Conservation (phyloP, 1,284 basidiomycete species). For the Leccinum cinnamomeum region DNA sequence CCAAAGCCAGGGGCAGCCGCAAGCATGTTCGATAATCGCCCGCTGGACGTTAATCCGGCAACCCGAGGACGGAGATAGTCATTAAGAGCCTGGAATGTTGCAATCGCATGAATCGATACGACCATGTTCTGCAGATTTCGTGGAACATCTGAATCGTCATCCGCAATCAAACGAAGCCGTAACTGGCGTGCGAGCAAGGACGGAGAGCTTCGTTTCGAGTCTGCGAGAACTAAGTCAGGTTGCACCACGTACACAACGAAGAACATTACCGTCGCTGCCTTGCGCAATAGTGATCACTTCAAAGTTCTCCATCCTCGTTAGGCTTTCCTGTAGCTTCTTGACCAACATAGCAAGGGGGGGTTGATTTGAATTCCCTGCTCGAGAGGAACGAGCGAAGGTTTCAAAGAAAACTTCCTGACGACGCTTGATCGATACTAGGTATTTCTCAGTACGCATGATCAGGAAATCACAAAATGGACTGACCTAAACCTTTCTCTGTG, state of each 20-base stretch:
- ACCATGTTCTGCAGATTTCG: constrained; percentile 85
- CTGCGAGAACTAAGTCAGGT: constrained; percentile 38
- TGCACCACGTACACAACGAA: constrained; percentile 2
- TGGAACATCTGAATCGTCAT: constrained; percentile 85
- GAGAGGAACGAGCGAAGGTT: constrained; percentile 61
- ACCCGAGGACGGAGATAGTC: constrained; percentile 92
- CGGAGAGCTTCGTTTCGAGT: constrained; percentile 83
- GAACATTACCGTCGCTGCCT: constrained; percentile 61
- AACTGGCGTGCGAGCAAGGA: constrained; percentile 86
- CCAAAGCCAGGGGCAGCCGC: constrained; percentile 78
- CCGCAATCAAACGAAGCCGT: constrained; percentile 83
- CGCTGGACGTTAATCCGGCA: constrained; percentile 66
- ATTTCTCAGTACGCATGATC: constrained; percentile 12
- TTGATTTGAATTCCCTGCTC: constrained; percentile 44
- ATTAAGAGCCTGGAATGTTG: constrained; percentile 92
- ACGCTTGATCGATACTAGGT: constrained; percentile 53
- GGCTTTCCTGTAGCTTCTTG: constrained; percentile 91
- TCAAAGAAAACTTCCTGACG: constrained; percentile 77
- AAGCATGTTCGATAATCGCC: constrained; percentile 84
- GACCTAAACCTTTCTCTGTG: constrained; percentile 54
- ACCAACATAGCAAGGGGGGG: constrained; percentile 81
- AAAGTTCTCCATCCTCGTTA: constrained; percentile 92
- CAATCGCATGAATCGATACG: constrained; percentile 95
- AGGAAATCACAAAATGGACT: constrained; percentile 13
- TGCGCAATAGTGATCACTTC: constrained; percentile 87